A percentile compares a stretch with the other conserved stretches of the same genome.
Conservation (phyloP, 495 filamentous ascomycete genomes). For the Pseudomonodictys pantanalensis region DNA sequence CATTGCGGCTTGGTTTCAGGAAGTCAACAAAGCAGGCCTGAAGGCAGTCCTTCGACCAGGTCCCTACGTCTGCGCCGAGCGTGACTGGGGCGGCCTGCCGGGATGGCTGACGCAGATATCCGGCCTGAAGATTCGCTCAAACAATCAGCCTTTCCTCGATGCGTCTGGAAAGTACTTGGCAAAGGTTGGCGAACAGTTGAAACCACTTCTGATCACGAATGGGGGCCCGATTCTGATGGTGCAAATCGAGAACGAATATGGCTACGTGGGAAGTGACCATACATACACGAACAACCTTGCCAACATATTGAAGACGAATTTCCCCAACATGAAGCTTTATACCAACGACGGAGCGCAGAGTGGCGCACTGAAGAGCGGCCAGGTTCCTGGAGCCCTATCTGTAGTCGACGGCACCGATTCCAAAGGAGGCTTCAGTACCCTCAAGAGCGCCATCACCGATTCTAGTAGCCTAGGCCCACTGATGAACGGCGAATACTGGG, state of each 20-base stretch:
- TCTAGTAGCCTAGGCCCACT: conserved; percentile 44
- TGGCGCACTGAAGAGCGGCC: conserved; percentile 44
- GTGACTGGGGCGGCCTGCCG: conserved; percentile 51
- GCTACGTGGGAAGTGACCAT: conserved; percentile 46
- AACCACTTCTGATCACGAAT: conserved; percentile 39
- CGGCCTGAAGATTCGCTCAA: conserved; percentile 43
- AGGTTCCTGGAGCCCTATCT: conserved; percentile 45
- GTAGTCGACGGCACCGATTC: conserved; percentile 49
- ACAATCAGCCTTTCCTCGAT: conserved; percentile 42
- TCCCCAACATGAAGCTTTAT: conserved; percentile 46
- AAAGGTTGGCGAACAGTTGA: conserved; percentile 40
- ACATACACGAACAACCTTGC: conserved; percentile 41
- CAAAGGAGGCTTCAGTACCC: conserved; percentile 42
- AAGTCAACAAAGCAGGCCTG: conserved; percentile 46
- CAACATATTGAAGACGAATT: conserved; percentile 41
- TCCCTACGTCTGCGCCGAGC: conserved; percentile 50
- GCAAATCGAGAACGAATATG: conserved; percentile 53
- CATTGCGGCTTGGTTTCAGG: conserved; percentile 44
- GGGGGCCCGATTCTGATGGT: conserved; percentile 50
- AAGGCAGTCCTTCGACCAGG: conserved; percentile 47
- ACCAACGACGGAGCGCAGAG: conserved; percentile 49
- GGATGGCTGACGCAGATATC: conserved; percentile 45
- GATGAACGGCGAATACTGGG: conserved; percentile 50
- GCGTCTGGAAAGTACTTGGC: conserved; percentile 41
- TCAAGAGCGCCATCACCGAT: conserved; percentile 45